These are phyloP conservation scores for Citrus cavaleriei DNA, from an alignment of 345 rosid genomes.

Conservation along the genomic window DNA sequence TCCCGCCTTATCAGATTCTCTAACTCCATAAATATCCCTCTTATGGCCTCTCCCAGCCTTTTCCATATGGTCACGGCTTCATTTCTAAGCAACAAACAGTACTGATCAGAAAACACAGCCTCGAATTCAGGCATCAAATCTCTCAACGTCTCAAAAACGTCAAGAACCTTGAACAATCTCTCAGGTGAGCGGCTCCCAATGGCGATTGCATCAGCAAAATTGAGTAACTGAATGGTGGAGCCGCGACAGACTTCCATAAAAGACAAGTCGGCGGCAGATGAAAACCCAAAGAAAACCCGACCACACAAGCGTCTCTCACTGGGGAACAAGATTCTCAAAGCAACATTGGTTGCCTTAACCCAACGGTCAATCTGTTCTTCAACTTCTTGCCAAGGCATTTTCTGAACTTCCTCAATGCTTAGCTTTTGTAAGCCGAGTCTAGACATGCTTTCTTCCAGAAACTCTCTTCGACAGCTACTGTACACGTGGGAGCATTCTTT, in stretches of 20 bases:
- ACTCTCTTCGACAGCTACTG: conserved; percentile 73
- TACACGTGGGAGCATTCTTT: conserved; percentile 79
- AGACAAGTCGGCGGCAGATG: conserved; percentile 65
- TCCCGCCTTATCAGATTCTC: conserved; percentile 90
- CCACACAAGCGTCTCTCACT: conserved; percentile 94
- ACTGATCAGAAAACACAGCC: conserved; percentile 64
- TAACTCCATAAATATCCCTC: conserved; percentile 89
- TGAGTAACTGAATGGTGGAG: conserved; percentile 63
- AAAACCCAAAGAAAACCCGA: conserved; percentile 69
- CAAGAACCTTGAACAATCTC: conserved; percentile 80
- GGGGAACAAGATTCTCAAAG: conserved; percentile 76
- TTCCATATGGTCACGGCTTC: conserved; percentile 78
- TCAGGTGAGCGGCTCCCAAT: conserved; percentile 81
- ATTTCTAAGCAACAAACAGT: conserved; percentile 63
- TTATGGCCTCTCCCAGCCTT: conserved; percentile 67
- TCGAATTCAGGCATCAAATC: conserved; percentile 84
- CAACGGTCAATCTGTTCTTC: conserved; percentile 87
- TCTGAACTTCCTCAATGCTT: conserved; percentile 80
- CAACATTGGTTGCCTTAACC: conserved; percentile 76
- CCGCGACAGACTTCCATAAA: conserved; percentile 97
- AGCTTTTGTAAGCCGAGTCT: conserved; percentile 69
- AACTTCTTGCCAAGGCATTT: conserved; percentile 70
- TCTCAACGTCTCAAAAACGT: conserved; percentile 73
- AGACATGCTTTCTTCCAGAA: conserved; percentile 74
- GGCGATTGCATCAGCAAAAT: conserved; percentile 71